Base-by-base conservation (phyloP, 2,329 filamentous ascomycete genomes). In the Apiospora pterosperma region DNA sequence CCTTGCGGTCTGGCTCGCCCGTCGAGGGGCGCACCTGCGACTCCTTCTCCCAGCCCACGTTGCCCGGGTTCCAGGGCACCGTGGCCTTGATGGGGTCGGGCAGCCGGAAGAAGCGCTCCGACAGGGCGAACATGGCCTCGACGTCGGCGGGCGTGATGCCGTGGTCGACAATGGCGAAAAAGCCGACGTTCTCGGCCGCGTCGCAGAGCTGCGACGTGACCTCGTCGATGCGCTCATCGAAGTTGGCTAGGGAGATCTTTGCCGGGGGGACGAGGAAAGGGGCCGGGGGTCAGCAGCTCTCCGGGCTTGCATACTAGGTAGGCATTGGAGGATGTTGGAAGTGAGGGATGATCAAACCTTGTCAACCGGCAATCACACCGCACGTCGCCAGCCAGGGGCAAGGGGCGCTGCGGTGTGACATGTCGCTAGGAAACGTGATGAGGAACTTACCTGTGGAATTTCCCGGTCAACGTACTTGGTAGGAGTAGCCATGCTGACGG, bases 31-130 rank as follows among this genome's bases (percentile, higher is more conserved):
- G 79, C 42, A 88, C 75, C 68, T 88, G 85, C 2, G 81, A 77
- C 68, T 81, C 82, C 71, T 83, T 83, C 75, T 88, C 85, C 84
- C 85, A 88, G 3, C 85, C 85, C 2, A 83, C 82, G 66, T 88
- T 88, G 64, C 82, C 78, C 4, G 75, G 75, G 62, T 77, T 84
- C 76, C 82, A 87, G 0, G 84, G 82, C 0, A 86, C 82, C 14
- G 76, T 80, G 19, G 78, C 77, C 72, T 88, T 88, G 64, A 79
- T 71, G 0, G 77, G 73, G 65, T 83, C 80, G 0, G 81, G 76
- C 8, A 85, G 79, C 19, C 73, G 67, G 72, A 87, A 87, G 76
- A 87, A 86, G 19, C 72, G 70, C 61, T 81, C 77, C 0, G 84
- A 82, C n/a, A 77, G 75, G 0, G 70, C 69, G 67, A 85, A 85